Evolutionary conservation across 345 rosid genomes (phyloP).

Genomic region (Heritiera fomes): DNA sequence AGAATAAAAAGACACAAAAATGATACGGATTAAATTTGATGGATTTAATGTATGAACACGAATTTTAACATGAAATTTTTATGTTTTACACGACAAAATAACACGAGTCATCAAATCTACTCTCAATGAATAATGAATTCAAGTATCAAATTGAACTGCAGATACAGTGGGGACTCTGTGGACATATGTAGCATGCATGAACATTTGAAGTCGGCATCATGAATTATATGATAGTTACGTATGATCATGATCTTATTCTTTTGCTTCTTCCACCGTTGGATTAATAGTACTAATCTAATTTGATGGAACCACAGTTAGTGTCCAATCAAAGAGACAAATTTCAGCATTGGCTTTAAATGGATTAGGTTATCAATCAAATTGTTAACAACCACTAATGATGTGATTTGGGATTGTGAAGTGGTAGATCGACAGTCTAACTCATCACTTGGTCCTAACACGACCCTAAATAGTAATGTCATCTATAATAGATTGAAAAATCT

Average conservation of each 20-base stretch:
- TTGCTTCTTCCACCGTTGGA: slow-evolving; percentile 14
- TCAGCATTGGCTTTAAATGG: slow-evolving; percentile 25
- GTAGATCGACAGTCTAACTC: slow-evolving; percentile 40
- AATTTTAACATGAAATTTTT: no score
- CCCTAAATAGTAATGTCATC: background rate
- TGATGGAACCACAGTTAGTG: slow-evolving; percentile 13
- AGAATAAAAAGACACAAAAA: no score
- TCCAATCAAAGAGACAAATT: slow-evolving; percentile 15
- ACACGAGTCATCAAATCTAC: no score
- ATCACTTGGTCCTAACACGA: background rate
- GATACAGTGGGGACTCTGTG: background rate
- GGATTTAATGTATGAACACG: no score
- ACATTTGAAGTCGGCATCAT: slow-evolving; percentile 22
- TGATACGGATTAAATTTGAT: no score
- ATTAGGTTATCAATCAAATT: slow-evolving; percentile 49
- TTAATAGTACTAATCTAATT: slow-evolving; percentile 17
- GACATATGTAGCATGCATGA: background rate
- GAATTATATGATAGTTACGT: slow-evolving; percentile 16
- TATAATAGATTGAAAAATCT: background rate
- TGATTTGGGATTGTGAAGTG: slow-evolving; percentile 32
- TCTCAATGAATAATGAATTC: background rate
- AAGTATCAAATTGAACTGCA: background rate
- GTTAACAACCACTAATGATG: slow-evolving; percentile 41
- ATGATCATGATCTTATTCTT: slow-evolving; percentile 1
- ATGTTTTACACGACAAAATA: no score